Evolutionary conservation across 2,329 filamentous ascomycete genomes (phyloP).

Genomic region (Penicillium rolfsii): DNA sequence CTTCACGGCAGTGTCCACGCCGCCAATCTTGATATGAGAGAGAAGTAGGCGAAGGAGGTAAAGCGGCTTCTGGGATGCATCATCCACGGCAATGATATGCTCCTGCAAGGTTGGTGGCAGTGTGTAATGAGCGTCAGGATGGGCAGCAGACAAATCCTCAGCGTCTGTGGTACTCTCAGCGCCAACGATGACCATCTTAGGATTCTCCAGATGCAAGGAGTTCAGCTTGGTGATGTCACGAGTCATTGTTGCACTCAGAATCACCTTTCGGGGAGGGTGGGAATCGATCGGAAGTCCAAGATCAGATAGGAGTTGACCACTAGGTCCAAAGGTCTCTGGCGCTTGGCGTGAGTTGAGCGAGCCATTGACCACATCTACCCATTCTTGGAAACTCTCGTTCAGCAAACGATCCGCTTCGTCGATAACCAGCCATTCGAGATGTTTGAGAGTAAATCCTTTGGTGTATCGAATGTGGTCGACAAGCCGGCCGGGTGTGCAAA

Average conservation of each 20-base stretch:
- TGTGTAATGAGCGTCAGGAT: slow-evolving; percentile 50
- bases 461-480: slow-evolving; percentile 90
- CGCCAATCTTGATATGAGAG: slow-evolving; percentile 37
- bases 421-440: slow-evolving; percentile 84
- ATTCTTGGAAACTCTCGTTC: slow-evolving; percentile 90
- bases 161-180: slow-evolving; percentile 43
- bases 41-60: slow-evolving; percentile 79
- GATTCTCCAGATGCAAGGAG: slow-evolving; percentile 71
- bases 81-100: slow-evolving; percentile 67
- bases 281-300: slow-evolving; percentile 45
- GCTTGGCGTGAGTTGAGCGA: slow-evolving; percentile 59
- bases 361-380: slow-evolving; percentile 72
- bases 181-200: slow-evolving; percentile 76
- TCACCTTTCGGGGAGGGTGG: slow-evolving; percentile 70
- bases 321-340: slow-evolving; percentile 51
- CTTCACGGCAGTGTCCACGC: slow-evolving; percentile 7
- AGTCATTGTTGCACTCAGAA: slow-evolving; percentile 92
- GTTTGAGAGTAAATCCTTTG: slow-evolving; percentile 75
- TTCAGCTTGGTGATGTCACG: slow-evolving; percentile 79
- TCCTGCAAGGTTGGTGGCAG: slow-evolving; percentile 69
- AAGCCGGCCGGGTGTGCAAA: slow-evolving; percentile 87
- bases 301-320: slow-evolving; percentile 36
- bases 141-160: slow-evolving; percentile 25
- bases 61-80: slow-evolving; percentile 75
- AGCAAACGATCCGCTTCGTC: slow-evolving; percentile 93